Conservation (phyloP, 345 rosid genomes). For the Euphorbia tirucalli region DNA sequence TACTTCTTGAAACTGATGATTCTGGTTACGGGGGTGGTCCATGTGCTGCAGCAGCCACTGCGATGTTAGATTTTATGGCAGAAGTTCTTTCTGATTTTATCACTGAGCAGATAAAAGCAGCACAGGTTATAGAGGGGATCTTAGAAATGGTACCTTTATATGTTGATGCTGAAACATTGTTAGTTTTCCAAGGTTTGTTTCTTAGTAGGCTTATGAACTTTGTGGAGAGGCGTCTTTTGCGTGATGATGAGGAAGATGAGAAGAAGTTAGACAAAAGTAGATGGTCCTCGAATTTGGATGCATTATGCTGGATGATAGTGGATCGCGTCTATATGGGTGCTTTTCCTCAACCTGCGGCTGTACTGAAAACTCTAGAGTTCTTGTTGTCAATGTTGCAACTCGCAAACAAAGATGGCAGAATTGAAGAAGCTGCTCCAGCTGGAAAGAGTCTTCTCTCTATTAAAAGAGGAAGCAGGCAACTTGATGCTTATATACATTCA, state of each 20-base stretch:
- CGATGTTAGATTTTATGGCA: slow-evolving; percentile 89
- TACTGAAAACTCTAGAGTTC: slow-evolving; percentile 82
- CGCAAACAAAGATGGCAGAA: slow-evolving; percentile 94
- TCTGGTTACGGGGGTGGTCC: slow-evolving; percentile 98
- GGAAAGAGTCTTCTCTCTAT: slow-evolving; percentile 92
- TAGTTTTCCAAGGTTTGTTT: slow-evolving; percentile 94
- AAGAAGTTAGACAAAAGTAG: slow-evolving; percentile 85
- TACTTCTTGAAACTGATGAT: slow-evolving; percentile 87
- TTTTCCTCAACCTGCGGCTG: slow-evolving; percentile 80
- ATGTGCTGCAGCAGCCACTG: slow-evolving; percentile 98
- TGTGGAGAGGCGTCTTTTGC: slow-evolving; percentile 92
- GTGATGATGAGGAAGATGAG: slow-evolving; percentile 97
- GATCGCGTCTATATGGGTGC: slow-evolving; percentile 98
- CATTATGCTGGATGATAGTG: slow-evolving; percentile 94
- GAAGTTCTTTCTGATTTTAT: slow-evolving; percentile 90
- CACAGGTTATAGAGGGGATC: slow-evolving; percentile 72
- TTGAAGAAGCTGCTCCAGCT: slow-evolving; percentile 83
- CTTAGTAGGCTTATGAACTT: slow-evolving; percentile 92
- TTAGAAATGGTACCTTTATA: slow-evolving; percentile 86
- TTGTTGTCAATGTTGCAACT: slow-evolving; percentile 91
- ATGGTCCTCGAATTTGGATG: slow-evolving; percentile 93
- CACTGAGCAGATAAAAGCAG: slow-evolving; percentile 90
- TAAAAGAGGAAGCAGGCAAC: slow-evolving; percentile 75
- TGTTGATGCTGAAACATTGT: slow-evolving; percentile 83
- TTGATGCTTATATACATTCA: slow-evolving; percentile 88